Base-by-base conservation (phyloP, 768 basidiomycete species). In the Lepiota brunneoincarnata region DNA sequence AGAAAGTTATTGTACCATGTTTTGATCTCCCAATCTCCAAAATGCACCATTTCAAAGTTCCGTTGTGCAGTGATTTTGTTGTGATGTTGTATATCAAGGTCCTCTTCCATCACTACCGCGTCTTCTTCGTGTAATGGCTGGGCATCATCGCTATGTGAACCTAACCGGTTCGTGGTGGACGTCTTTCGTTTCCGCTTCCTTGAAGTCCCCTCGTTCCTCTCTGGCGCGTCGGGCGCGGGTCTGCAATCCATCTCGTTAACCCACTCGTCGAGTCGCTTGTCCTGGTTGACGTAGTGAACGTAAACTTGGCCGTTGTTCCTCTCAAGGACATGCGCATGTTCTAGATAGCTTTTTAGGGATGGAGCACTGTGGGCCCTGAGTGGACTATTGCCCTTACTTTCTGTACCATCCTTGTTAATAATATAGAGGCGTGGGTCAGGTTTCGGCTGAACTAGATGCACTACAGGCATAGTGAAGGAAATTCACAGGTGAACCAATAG, bases 41-140 rank as follows among this genome's bases (percentile, higher is more conserved):
- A 92, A 62, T 84, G 80, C 58, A 95, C 91, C 62, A 81, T 83
- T 56, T 93, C 91, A 64, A 94, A 93, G 66, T 95, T 97, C 56
- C 90, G 78, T 61, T 85, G 81, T 4, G 82, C 78, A 20, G 80
- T 82, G 58, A 84, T 78, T 65, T 83, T 77, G 64, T 82, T 83
- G 64, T 87, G 85, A 51, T 82, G 83, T 55, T 83, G 74, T 23
- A 87, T 70, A 61, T 89, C 87, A 62, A 77, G 82, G 55, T 89
- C 88, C 56, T 89, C 86, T 64, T 87, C 86, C 15, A 82, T 80
- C 74, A 86, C 75, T 6, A 68, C 61, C 31, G 73, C 63, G 51
- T 74, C 74, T 48, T 59, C 65, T 41, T 51, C 24, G 47, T 44
- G 49, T 47, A 40, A 47, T 39, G 51, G 61, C 58, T 44, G 49